Evolutionary conservation across 2,329 filamentous ascomycete species (phyloP).

Genomic region (Ophiostoma australiae): DNA sequence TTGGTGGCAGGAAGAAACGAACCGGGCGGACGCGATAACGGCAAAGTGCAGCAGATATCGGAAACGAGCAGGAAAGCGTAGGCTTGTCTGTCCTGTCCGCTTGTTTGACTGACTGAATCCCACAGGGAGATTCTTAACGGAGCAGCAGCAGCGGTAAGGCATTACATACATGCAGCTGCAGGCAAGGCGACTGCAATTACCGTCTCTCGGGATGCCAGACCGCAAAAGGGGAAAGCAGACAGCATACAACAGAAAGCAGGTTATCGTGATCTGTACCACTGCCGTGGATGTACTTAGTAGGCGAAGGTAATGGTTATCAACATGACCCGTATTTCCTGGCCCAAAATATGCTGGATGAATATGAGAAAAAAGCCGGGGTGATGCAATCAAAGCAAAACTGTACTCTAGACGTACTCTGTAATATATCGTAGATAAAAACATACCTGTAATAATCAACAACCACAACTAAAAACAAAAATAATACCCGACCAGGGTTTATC

Average conservation of each 20-base stretch:
- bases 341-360: background rate
- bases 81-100: background rate
- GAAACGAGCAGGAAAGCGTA: background rate
- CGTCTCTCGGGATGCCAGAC: background rate
- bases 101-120: background rate
- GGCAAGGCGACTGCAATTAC: background rate
- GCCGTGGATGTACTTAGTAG: background rate
- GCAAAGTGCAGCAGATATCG: background rate
- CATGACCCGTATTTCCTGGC: background rate
- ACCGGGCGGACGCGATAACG: background rate
- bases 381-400: background rate
- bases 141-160: background rate
- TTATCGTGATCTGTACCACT: background rate
- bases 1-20: slow-evolving; percentile 14
- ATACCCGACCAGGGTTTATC: background rate
- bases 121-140: background rate
- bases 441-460: background rate
- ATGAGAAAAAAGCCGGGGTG: background rate
- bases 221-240: background rate
- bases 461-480: background rate
- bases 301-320: background rate
- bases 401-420: no score
- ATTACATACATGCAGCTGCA: background rate
- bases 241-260: background rate
- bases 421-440: background rate